Conservation (phyloP, 345 rosid species). For the Populus pruinosa region DNA sequence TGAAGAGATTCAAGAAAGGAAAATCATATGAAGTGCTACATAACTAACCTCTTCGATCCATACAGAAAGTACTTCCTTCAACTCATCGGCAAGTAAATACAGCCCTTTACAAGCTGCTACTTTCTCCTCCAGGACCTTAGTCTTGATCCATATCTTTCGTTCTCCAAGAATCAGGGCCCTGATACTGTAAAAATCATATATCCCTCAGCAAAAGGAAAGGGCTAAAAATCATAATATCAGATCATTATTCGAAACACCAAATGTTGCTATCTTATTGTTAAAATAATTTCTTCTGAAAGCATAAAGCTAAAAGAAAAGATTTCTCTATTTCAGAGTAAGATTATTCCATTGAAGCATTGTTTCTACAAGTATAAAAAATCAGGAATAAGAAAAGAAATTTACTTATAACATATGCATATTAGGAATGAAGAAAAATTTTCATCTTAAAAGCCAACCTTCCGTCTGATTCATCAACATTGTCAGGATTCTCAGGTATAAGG, state of each 20-base stretch:
- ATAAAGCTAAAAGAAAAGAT: background rate
- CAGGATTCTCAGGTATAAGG: background rate
- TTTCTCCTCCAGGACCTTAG: slow-evolving; percentile 1
- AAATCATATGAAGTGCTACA: background rate
- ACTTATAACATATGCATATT: background rate
- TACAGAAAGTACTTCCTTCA: background rate
- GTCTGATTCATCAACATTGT: background rate
- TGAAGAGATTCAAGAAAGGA: background rate
- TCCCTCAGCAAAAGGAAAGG: background rate
- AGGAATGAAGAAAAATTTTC: background rate
- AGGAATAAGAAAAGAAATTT: background rate
- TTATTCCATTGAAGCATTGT: background rate
- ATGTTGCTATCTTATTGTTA: background rate
- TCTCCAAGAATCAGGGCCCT: background rate
- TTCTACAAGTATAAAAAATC: background rate
- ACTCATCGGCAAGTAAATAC: background rate
- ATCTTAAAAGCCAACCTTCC: slow-evolving; percentile 4
- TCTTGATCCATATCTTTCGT: background rate
- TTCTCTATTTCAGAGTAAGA: background rate
- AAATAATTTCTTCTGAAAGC: background rate
- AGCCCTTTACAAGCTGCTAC: slow-evolving; percentile 1
- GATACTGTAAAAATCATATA: background rate
- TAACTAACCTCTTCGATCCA: slow-evolving; percentile 28
- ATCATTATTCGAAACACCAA: background rate
- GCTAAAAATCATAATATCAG: background rate